Percentiles rank a stretch among this genome's conserved stretches.
phyloP scores from a whole-genome alignment of 2,329 filamentous ascomycete species.

The Berkeleyomyces basicola region DNA sequence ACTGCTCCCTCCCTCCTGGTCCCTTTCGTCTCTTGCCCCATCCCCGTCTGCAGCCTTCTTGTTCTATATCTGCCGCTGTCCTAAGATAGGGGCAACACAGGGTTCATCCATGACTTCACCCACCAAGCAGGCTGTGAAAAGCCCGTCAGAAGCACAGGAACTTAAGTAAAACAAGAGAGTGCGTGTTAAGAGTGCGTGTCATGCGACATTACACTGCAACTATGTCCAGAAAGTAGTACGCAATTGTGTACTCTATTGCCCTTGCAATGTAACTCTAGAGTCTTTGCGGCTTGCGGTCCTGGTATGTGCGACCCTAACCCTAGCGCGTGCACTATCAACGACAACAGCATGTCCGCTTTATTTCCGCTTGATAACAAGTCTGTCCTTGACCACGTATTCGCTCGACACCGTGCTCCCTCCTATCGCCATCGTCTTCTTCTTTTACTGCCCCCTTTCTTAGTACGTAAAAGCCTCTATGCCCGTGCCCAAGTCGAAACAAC shows the following conservation, averaged over 20 bases:
- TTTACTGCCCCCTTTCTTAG: neutral
- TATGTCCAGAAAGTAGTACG: neutral
- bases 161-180: neutral
- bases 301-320: neutral
- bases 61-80: neutral
- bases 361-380: too few relatives aligned
- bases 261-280: neutral
- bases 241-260: neutral
- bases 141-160: neutral
- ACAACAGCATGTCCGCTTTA: neutral
- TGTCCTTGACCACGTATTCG: too few relatives aligned
- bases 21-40: neutral
- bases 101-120: neutral
- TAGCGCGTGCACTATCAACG: neutral
- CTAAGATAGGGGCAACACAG: neutral
- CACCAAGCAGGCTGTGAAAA: neutral
- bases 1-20: neutral
- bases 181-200: neutral
- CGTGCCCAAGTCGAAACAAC: neutral
- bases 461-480: neutral
- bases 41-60: neutral
- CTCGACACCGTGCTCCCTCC: neutral
- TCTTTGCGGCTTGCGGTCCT: neutral
- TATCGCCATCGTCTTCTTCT: neutral
- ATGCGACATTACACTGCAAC: neutral